phyloP scores from a whole-genome alignment of 495 filamentous ascomycete species.

The Stereocaulon alpinum region DNA sequence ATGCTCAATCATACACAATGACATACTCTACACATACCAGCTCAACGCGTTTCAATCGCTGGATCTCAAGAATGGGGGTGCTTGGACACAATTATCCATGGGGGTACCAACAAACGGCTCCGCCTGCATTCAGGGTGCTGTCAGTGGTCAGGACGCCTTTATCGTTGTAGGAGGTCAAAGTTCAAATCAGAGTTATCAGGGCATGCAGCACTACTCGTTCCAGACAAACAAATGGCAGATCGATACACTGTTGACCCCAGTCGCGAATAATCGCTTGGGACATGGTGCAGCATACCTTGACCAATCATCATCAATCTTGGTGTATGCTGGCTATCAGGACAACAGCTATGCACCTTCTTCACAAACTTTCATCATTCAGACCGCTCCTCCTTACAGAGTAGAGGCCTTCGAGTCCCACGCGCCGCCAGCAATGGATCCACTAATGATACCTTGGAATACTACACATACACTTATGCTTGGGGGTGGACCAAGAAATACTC shows the following conservation, averaged over 20 bases:
- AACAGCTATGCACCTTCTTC: slow-evolving; percentile 45
- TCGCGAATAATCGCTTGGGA: slow-evolving; percentile 56
- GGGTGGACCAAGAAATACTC: slow-evolving; percentile 52
- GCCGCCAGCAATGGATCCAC: slow-evolving; percentile 54
- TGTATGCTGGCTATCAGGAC: slow-evolving; percentile 69
- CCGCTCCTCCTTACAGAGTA: slow-evolving; percentile 48
- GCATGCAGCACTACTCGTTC: slow-evolving; percentile 80
- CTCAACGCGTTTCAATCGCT: slow-evolving; percentile 65
- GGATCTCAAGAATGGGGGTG: slow-evolving; percentile 51
- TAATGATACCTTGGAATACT: slow-evolving; percentile 68
- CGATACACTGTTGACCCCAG: slow-evolving; percentile 39
- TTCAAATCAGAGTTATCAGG: slow-evolving; percentile 47
- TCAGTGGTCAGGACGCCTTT: slow-evolving; percentile 50
- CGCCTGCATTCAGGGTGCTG: slow-evolving; percentile 58
- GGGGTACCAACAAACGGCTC: slow-evolving; percentile 61
- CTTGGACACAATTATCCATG: slow-evolving; percentile 56
- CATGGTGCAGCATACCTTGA: slow-evolving; percentile 73
- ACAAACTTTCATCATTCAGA: slow-evolving; percentile 65
- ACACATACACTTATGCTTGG: slow-evolving; percentile 66
- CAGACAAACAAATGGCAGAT: slow-evolving; percentile 65
- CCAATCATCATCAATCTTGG: slow-evolving; percentile 56
- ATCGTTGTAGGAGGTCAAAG: slow-evolving; percentile 74
- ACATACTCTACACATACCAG: slow-evolving; percentile 80
- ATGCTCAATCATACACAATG: slow-evolving; percentile 73
- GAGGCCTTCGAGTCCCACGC: slow-evolving; percentile 40